Conservation (phyloP, 805 yeast genomes). For the Pichia heedii region DNA sequence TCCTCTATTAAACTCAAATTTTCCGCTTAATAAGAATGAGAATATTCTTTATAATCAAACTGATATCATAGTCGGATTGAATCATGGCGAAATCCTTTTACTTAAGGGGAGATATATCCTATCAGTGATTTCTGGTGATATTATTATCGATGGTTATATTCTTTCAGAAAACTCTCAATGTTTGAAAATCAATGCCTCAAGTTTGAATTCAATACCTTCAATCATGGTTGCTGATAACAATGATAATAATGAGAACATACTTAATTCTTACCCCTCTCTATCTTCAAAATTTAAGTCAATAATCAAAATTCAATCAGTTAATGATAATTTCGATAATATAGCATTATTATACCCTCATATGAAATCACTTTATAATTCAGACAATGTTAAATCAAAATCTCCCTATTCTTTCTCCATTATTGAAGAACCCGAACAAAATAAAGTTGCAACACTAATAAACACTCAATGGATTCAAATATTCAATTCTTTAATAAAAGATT, state of each 20-base stretch:
- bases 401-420: conserved; percentile 30
- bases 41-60: no score
- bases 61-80: no score
- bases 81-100: not conserved
- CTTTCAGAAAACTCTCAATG: conserved; percentile 21
- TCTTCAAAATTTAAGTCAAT: conserved; percentile 32
- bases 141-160: conserved; percentile 32
- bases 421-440: conserved; percentile 20
- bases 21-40: no score
- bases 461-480: conserved; percentile 21
- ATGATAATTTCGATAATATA: conserved; percentile 38
- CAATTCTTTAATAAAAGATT: not conserved
- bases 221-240: conserved; percentile 28
- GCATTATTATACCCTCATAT: conserved; percentile 37
- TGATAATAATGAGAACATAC: conserved; percentile 14
- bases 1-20: no score
- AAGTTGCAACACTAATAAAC: conserved; percentile 20
- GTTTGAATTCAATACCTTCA: conserved; percentile 33
- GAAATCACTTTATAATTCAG: conserved; percentile 31
- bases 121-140: conserved; percentile 38
- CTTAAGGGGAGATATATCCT: not conserved
- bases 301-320: conserved; percentile 27
- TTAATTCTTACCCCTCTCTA: conserved; percentile 28
- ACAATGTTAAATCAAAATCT: not conserved
- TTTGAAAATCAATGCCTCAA: conserved; percentile 24